A percentile compares a stretch with the other conserved stretches of the same genome.
phyloP scores from a whole-genome alignment of 139 green algal genomes.

The Chlamydomonas sp. region DNA sequence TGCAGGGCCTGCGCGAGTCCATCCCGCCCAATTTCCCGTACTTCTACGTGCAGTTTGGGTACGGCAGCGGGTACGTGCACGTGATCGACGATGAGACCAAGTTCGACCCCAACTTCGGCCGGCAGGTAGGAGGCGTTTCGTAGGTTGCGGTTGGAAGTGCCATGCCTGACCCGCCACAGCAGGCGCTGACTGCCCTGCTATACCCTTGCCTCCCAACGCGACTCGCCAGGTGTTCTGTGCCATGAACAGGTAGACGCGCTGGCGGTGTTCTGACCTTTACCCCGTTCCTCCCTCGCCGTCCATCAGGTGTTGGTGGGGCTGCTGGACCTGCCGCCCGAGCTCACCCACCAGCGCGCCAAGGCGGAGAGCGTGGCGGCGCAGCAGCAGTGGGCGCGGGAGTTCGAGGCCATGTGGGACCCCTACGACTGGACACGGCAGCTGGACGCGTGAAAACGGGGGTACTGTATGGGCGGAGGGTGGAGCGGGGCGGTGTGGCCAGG shows the following conservation, averaged over 20 bases:
- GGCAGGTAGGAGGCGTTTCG: constrained; percentile 49
- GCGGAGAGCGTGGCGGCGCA: constrained; percentile 50
- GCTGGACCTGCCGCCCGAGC: constrained; percentile 83
- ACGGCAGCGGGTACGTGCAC: constrained; percentile 85
- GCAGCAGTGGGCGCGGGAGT: constrained; percentile 75
- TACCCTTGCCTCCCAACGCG: too few relatives aligned
- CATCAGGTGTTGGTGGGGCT: constrained; percentile 82
- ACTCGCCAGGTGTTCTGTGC: too few relatives aligned
- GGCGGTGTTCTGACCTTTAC: not conserved
- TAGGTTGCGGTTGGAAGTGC: too few relatives aligned
- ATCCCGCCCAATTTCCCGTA: constrained; percentile 98
- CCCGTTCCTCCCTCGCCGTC: constrained; percentile 53
- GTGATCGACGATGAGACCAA: constrained; percentile 94
- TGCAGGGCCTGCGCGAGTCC: constrained; percentile 81
- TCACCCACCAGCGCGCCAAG: constrained; percentile 65
- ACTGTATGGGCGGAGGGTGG: too few relatives aligned
- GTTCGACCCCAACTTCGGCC: constrained; percentile 83
- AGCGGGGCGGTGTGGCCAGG: too few relatives aligned
- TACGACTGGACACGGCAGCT: constrained; percentile 92
- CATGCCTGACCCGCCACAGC: too few relatives aligned
- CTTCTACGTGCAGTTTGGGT: constrained; percentile 90
- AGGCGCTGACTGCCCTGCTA: too few relatives aligned
- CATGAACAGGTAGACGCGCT: too few relatives aligned
- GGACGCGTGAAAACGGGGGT: constrained; percentile 18
- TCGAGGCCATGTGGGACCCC: constrained; percentile 75